Evolutionary conservation across 306 rosid species (phyloP).

Genomic region (Oemleria cerasiformis): DNA sequence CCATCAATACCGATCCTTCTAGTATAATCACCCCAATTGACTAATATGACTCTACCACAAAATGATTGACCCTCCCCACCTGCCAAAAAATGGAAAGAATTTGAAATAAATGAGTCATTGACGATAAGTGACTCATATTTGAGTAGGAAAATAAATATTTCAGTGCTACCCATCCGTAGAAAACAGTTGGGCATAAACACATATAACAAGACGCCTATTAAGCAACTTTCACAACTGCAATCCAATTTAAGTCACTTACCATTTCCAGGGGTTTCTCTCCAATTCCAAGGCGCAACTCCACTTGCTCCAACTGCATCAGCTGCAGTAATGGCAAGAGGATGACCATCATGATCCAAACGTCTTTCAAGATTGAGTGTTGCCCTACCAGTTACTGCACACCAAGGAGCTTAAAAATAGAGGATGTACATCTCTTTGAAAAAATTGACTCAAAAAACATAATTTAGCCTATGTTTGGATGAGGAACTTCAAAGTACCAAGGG

Average conservation of each 20-base stretch:
- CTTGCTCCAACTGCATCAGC: conserved; percentile 84
- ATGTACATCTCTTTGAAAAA: neutral
- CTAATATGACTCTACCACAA: conserved; percentile 88
- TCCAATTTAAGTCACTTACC: conserved; percentile 41
- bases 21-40: conserved; percentile 87
- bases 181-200: neutral
- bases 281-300: conserved; percentile 96
- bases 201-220: neutral
- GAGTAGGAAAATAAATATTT: neutral
- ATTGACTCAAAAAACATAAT: neutral
- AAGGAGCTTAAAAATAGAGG: conserved; percentile 22
- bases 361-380: conserved; percentile 92
- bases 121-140: neutral
- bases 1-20: conserved; percentile 93
- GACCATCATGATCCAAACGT: conserved; percentile 86
- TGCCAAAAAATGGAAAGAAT: conserved; percentile 27
- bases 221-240: neutral
- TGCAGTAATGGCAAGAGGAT: conserved; percentile 88
- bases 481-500: too few species aligned
- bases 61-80: conserved; percentile 78
- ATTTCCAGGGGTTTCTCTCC: conserved; percentile 96
- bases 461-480: too few species aligned
- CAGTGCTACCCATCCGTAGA: neutral
- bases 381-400: conserved; percentile 71
- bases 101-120: neutral